Conservation (phyloP, 352 stramenopile species). For the Phytophthora parvispora region DNA sequence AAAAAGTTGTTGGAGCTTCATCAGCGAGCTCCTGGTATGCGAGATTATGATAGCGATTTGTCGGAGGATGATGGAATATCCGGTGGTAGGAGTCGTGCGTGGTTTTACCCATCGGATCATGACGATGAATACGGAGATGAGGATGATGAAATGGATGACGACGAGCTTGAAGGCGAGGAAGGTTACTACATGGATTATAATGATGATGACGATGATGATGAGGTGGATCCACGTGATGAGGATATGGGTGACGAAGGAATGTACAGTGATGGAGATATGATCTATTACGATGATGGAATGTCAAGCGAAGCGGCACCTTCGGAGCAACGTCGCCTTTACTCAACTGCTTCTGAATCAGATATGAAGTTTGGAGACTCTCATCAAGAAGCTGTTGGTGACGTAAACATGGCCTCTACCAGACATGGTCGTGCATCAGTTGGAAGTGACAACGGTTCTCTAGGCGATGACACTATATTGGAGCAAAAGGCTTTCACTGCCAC, state of each 20-base stretch:
- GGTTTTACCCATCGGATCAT: constrained; percentile 56
- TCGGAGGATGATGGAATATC: constrained; percentile 54
- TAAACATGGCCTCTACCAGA: background rate
- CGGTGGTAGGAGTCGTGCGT: constrained; percentile 27
- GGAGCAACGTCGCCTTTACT: constrained; percentile 44
- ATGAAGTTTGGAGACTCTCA: constrained; percentile 25
- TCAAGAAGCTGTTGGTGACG: background rate
- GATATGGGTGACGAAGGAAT: constrained; percentile 42
- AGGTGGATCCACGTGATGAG: constrained; percentile 11
- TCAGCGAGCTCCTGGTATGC: constrained; percentile 26
- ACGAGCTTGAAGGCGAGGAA: constrained; percentile 67
- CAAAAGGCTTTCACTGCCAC: constrained; percentile 36
- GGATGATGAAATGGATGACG: constrained; percentile 60
- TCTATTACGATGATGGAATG: constrained; percentile 16
- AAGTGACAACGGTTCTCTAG: constrained; percentile 10
- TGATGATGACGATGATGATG: constrained; percentile 63
- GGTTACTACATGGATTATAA: constrained; percentile 68
- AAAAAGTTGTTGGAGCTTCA: constrained; percentile 69
- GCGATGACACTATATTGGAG: constrained; percentile 15
- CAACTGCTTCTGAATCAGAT: constrained; percentile 47
- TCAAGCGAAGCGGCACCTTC: constrained; percentile 4
- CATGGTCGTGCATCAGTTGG: constrained; percentile 9
- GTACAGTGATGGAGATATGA: constrained; percentile 47
- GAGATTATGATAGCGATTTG: constrained; percentile 58
- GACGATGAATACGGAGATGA: constrained; percentile 60